Evolutionary conservation across 768 basidiomycete species (phyloP).

Genomic region (Cystobasidium onofrii): DNA sequence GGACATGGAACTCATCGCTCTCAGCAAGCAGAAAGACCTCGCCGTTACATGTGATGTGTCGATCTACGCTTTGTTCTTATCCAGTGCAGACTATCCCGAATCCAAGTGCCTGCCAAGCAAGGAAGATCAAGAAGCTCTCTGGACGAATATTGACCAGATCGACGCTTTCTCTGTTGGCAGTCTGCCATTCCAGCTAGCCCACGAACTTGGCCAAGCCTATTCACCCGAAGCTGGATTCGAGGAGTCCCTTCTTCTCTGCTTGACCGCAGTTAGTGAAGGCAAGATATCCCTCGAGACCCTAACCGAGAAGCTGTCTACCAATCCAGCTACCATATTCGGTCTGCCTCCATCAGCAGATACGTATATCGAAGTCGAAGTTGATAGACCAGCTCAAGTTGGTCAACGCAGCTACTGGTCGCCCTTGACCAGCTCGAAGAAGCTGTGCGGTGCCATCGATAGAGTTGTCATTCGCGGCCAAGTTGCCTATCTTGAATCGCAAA

Average conservation of each 20-base stretch:
- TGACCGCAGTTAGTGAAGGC: conserved; percentile 73
- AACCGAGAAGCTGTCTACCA: conserved; percentile 73
- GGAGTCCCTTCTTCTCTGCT: conserved; percentile 76
- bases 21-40: conserved; percentile 87
- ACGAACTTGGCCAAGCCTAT: conserved; percentile 55
- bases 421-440: conserved; percentile 53
- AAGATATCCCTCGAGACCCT: conserved; percentile 75
- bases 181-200: conserved; percentile 68
- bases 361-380: conserved; percentile 84
- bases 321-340: conserved; percentile 83
- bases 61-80: conserved; percentile 83
- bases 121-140: conserved; percentile 72
- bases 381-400: conserved; percentile 59
- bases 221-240: conserved; percentile 71
- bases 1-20: conserved; percentile 77
- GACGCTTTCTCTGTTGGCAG: conserved; percentile 85
- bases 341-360: conserved; percentile 72
- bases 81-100: conserved; percentile 61
- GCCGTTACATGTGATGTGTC: conserved; percentile 95
- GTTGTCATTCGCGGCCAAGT: conserved; percentile 86
- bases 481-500: conserved; percentile 70
- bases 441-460: conserved; percentile 73
- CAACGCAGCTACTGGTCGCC: conserved; percentile 65
- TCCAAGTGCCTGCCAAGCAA: conserved; percentile 60
- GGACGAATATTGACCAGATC: conserved; percentile 72